phyloP scores from a whole-genome alignment of 2,329 filamentous ascomycete species.

The Botrytis elliptica region DNA sequence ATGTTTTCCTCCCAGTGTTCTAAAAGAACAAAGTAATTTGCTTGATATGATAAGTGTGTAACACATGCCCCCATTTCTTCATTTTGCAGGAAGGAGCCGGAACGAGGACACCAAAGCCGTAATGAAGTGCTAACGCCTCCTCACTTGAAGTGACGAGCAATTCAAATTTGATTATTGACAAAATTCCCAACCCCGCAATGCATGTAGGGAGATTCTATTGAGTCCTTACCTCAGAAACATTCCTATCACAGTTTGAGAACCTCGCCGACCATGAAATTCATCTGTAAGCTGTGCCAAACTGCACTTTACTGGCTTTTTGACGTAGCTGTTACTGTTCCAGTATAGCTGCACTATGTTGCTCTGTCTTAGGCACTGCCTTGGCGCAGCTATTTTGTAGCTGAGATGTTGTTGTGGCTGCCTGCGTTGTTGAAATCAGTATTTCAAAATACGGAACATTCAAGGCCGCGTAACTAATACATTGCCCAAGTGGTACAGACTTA shows the following conservation, averaged over 20 bases:
- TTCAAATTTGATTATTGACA: neutral
- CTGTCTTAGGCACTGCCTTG: neutral
- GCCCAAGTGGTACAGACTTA: neutral
- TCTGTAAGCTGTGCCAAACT: too few species aligned
- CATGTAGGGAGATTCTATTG: neutral
- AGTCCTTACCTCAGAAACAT: neutral
- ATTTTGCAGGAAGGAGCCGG: neutral
- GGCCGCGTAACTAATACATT: neutral
- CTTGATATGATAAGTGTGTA: neutral
- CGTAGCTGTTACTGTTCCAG: neutral
- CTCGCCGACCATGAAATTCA: neutral
- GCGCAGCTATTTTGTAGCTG: neutral
- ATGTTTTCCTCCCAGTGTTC: neutral
- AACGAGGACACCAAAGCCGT: neutral
- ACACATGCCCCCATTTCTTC: neutral
- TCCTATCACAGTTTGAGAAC: neutral
- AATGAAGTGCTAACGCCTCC: conserved; percentile 4
- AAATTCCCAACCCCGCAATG: neutral
- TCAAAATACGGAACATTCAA: neutral
- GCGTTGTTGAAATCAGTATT: neutral
- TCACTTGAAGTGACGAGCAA: neutral
- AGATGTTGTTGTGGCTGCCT: neutral
- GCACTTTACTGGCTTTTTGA: neutral
- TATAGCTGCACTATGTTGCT: neutral
- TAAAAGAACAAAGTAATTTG: neutral